Evolutionary conservation across 2,329 filamentous ascomycete species (phyloP), one percentile per base, ranked within the genome.

Genomic region (Talaromyces sp.): DNA sequence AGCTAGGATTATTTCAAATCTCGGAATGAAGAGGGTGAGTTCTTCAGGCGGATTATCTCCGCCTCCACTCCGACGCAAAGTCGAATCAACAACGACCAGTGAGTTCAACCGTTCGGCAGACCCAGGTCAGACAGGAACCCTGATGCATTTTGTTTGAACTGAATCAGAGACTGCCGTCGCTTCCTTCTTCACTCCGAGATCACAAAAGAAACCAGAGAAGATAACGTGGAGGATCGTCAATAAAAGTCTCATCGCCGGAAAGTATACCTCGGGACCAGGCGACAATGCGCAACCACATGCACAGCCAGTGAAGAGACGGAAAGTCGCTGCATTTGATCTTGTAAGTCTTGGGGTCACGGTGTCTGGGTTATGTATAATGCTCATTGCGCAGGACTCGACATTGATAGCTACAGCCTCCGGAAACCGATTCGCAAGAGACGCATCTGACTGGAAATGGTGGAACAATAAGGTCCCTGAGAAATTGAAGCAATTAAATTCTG

Each of bases 381-480:
- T 37, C n/a, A 39, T 31, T n/a, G 28, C 58, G 11, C 67, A 91
- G 88, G 95, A 99, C 73, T 95, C 91, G 7, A 99, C 95, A 0
- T 78, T 99, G 37, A 92, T 99, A 65, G 81, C 82, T 1, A 89
- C 92, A 0, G 83, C 86, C 3, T 96, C 92, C 0, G 92, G 92
- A 7, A 95, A 91, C 76, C 89, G 84, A 58, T 93, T 93, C 70
- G 83, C 86, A 2, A 83, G 83, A 58, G 85, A 87, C 67, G 84
- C 87, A 0, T 80, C 81, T 3, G 93, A 98, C 73, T 99, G 95
- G 95, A 92, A 91, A 74, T 99, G 95, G 95, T 98, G 92, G 92
- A 80, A 96, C 73, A 69, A 77, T 14, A 82, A 78, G 18, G 90
- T 98, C 0, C 91, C 92, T 0, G 76, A 75, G 0, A 85, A 80